Evolutionary conservation across 2,329 filamentous ascomycete genomes (phyloP).

Genomic region (Nigrospora oryzae): DNA sequence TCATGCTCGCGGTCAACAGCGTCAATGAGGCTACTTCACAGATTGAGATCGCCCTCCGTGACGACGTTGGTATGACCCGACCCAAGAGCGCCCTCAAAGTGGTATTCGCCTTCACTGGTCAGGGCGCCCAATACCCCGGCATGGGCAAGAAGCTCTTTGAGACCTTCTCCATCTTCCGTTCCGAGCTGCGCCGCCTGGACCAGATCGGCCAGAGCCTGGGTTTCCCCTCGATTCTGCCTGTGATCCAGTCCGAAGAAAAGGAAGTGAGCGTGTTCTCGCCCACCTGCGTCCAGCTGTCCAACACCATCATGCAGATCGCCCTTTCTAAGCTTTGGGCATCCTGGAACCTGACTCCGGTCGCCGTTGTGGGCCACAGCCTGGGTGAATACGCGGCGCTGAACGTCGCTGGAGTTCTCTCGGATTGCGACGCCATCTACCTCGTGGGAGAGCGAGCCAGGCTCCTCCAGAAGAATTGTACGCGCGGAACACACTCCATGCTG

Average conservation of each 20-base stretch:
- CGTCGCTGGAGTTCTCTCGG: conserved; percentile 58
- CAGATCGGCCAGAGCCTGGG: conserved; percentile 33
- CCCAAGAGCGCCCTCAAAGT: conserved; percentile 27
- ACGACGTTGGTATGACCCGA: conserved; percentile 30
- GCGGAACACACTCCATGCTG: conserved; percentile 50
- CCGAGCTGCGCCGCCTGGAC: conserved; percentile 43
- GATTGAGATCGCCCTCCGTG: conserved; percentile 24
- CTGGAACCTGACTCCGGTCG: conserved; percentile 39
- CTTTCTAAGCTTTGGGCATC: conserved; percentile 40
- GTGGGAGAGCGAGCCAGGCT: conserved; percentile 57
- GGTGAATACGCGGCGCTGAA: conserved; percentile 65
- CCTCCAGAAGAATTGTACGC: conserved; percentile 50
- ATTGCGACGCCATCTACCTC: conserved; percentile 58
- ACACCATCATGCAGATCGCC: conserved; percentile 41
- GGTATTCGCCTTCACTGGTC: conserved; percentile 14
- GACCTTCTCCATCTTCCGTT: conserved; percentile 11
- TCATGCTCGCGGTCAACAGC: conserved; percentile 29
- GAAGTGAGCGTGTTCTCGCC: conserved; percentile 30
- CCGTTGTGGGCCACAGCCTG: conserved; percentile 52
- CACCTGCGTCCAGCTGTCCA: conserved; percentile 36
- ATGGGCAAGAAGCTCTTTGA: conserved; percentile 9
- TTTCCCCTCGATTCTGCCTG: conserved; percentile 43
- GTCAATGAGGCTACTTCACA: conserved; percentile 25
- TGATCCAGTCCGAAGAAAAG: conserved; percentile 27
- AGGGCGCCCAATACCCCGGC: conserved; percentile 9